Evolutionary conservation across 768 basidiomycete species (phyloP), one percentile per base, ranked within the genome.

Genomic region (Hemileccinum rubropunctum): DNA sequence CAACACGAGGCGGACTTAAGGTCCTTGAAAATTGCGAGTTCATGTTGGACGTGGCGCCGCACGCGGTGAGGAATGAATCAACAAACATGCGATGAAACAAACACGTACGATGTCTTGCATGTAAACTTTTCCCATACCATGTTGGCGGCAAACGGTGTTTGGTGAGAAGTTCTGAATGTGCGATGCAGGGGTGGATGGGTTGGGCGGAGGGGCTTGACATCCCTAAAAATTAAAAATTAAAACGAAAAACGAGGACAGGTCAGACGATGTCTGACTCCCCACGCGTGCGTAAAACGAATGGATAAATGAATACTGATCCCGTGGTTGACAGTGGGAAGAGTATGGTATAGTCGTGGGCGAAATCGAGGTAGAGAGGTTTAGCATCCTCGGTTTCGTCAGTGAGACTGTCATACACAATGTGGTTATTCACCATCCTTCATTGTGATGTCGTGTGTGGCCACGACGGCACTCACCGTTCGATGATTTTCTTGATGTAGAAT

Each of bases 91-190:
- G 3, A 11, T 15, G 28, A 9, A 7, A 26, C n/a, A 26, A 1
- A 12, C 11, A 18, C 48, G 18, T 42, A 70, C 70, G 70, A 72
- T n/a, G 55, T 53, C 27, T 57, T 39, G 60, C 75, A 76, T 4
- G 61, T 60, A 56, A 73, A 76, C 53, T 57, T 67, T 58, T 76
- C 74, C 73, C 73, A 76, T 15, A 72, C 47, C 69, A 76, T 74
- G 30, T 61, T 65, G 27, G 72, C 73, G n/a, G 60, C 73, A 46
- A 76, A 76, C n/a, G 75, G 75, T 10, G 70, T 60, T 52, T 73
- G 73, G 12, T 54, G 18, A 3, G 72, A 69, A 14, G 64, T 73
- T 44, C 63, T 59, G 60, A 68, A 76, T 32, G 65, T 70, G 32
- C 75, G 68, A n/a, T n/a, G 33, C 54, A 34, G 30, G 40, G 6